phyloP scores from a whole-genome alignment of 352 stramenopile species.

The Globisporangium perplexum region DNA sequence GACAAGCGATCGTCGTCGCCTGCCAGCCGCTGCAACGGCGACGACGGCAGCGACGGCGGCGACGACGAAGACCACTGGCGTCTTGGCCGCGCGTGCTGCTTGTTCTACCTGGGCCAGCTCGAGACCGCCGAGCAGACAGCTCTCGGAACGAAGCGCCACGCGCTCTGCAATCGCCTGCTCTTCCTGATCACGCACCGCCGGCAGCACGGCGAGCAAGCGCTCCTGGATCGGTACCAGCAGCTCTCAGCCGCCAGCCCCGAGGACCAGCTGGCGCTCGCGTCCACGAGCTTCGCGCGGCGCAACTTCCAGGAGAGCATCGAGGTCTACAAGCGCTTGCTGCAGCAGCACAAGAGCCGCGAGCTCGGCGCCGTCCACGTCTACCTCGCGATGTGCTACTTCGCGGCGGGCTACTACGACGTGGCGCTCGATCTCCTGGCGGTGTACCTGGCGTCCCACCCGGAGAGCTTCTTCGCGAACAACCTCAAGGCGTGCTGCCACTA shows the following conservation, averaged over 20 bases:
- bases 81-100: constrained; percentile 46
- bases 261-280: constrained; percentile 42
- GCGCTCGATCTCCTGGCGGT: constrained; percentile 51
- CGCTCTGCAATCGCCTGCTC: constrained; percentile 47
- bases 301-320: constrained; percentile 66
- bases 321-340: constrained; percentile 61
- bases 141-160: constrained; percentile 29
- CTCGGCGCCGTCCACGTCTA: constrained; percentile 54
- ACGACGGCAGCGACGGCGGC: background rate
- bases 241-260: constrained; percentile 21
- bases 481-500: constrained; percentile 63
- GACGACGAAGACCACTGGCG: constrained; percentile 31
- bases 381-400: constrained; percentile 72
- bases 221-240: constrained; percentile 75
- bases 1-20: background rate
- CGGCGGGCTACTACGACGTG: constrained; percentile 65
- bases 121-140: constrained; percentile 47
- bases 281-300: constrained; percentile 32
- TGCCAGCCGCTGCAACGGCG: background rate
- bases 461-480: constrained; percentile 69
- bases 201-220: constrained; percentile 63
- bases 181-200: constrained; percentile 38
- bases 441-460: constrained; percentile 40
- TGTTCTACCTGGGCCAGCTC: constrained; percentile 42
- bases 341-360: constrained; percentile 20